These are phyloP conservation scores for Penicillium polonicum DNA, from an alignment of 2,329 filamentous ascomycete species.

Conservation along the genomic window DNA sequence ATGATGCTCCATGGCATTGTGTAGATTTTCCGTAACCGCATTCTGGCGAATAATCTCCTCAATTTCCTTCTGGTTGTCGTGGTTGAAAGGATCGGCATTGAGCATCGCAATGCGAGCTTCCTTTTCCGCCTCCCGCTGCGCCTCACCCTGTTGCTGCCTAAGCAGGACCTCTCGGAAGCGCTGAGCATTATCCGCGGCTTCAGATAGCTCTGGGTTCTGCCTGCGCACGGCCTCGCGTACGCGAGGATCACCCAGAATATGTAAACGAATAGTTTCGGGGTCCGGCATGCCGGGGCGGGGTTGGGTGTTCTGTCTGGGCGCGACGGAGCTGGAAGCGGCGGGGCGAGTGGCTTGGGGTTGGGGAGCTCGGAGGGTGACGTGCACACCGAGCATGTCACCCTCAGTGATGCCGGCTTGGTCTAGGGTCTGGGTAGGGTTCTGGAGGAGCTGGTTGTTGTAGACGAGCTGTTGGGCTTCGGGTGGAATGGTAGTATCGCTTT, in stretches of 20 bases:
- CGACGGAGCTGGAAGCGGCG: conserved; percentile 27
- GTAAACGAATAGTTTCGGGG: conserved; percentile 77
- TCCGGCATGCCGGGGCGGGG: conserved; percentile 50
- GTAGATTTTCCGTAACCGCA: conserved; percentile 88
- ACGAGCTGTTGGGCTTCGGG: conserved; percentile 77
- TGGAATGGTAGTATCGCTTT: conserved; percentile 76
- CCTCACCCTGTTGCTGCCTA: conserved; percentile 67
- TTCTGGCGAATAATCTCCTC: conserved; percentile 97
- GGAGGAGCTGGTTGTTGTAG: conserved; percentile 80
- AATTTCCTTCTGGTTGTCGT: conserved; percentile 86
- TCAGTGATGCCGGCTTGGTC: conserved; percentile 77
- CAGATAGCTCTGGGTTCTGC: conserved; percentile 73
- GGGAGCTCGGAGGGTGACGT: conserved; percentile 55
- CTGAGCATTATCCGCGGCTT: conserved; percentile 70
- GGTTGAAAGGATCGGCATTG: conserved; percentile 92
- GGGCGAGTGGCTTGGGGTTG: conserved; percentile 30
- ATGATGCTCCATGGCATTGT: conserved; percentile 95
- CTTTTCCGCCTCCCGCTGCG: conserved; percentile 70
- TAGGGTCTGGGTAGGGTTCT: conserved; percentile 75
- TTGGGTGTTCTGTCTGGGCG: conserved; percentile 31
- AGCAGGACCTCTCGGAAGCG: conserved; percentile 73
- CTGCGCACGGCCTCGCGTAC: conserved; percentile 69
- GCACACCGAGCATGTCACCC: conserved; percentile 88
- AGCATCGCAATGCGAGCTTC: conserved; percentile 79
- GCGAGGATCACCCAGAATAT: conserved; percentile 74